Base-by-base conservation (phyloP, 345 rosid species). In the Toxicodendron radicans region DNA sequence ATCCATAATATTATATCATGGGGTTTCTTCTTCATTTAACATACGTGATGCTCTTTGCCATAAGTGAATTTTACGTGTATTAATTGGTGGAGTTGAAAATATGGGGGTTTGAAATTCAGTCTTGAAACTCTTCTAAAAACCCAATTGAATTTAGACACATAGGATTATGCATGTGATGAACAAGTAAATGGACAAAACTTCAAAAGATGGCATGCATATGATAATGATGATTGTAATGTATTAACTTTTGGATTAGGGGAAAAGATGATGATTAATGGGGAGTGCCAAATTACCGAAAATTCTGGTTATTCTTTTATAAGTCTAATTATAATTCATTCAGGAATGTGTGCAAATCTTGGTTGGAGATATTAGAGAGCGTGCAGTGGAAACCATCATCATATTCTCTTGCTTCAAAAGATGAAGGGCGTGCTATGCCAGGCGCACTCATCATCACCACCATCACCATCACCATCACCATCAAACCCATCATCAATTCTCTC, bases 301-400 rank as follows among this genome's bases (percentile, higher is more conserved):
- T 68, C 53, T 66, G 79, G 70, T 51, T 14, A 70, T 68, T 73
- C 65, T 70, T 79, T 72, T n/a, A 60, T 5, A 38, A 38, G 6
- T 38, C 6, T 38, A 38, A 38, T 38, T 38, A 38, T 38, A 38
- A 7, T 38, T 38, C 43, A 38, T 78, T 72, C 70, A 48, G 71
- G 74, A 67, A 76, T 76, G 78, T 48, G 80, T 67, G 75, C 68
- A 78, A 80, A 78, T 82, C 79, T 82, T 75, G 79, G 82, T 67
- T 72, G 70, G 72, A 72, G 66, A 65, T 16, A 57, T 30, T 67
- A 68, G 12, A 54, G 71, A 60, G 88, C 88, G 84, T 85, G 88
- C 85, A 57, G 72, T 23, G 74, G 74, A 73, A 68, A 76, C 76
- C 81, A 85, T 85, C 83, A 85, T 85, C 83, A 85, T 75, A 57